A percentile compares a stretch with the other conserved stretches of the same genome.
phyloP scores from a whole-genome alignment of 1,284 basidiomycete species.

The Hymenochaete sp. region DNA sequence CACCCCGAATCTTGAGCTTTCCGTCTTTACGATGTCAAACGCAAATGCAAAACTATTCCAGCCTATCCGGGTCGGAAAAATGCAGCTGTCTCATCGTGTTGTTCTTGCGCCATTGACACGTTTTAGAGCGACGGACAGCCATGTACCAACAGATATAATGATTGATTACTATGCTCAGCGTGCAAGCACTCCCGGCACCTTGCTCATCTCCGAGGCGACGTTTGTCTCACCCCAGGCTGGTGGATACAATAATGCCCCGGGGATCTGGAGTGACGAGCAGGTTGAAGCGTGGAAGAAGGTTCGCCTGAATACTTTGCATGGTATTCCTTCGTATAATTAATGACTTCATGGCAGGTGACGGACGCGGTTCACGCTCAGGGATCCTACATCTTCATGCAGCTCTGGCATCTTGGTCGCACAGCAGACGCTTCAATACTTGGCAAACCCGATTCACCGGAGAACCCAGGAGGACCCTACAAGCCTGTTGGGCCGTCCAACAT shows the following conservation, averaged over 20 bases:
- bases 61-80: conserved; percentile 25
- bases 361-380: conserved; percentile 37
- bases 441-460: conserved; percentile 14
- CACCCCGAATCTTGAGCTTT: too few relatives aligned
- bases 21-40: neutral
- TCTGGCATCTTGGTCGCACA: conserved; percentile 42
- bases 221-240: conserved; percentile 22
- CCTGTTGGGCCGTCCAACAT: conserved; percentile 34
- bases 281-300: conserved; percentile 27
- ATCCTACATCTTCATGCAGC: conserved; percentile 38
- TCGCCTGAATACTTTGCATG: neutral
- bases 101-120: conserved; percentile 30
- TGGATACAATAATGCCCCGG: conserved; percentile 21
- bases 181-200: conserved; percentile 22
- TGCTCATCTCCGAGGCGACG: conserved; percentile 28
- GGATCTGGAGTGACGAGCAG: conserved; percentile 25
- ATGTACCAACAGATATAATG: conserved; percentile 20
- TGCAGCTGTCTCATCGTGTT: conserved; percentile 24
- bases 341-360: conserved; percentile 19
- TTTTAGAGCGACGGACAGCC: conserved; percentile 22
- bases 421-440: conserved; percentile 28
- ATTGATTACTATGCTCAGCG: conserved; percentile 26
- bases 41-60: conserved; percentile 22
- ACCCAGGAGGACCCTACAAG: conserved; percentile 23
- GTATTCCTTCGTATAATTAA: neutral